phyloP scores from a whole-genome alignment of 1,139 yeast species.

The Taphrina confusa region DNA sequence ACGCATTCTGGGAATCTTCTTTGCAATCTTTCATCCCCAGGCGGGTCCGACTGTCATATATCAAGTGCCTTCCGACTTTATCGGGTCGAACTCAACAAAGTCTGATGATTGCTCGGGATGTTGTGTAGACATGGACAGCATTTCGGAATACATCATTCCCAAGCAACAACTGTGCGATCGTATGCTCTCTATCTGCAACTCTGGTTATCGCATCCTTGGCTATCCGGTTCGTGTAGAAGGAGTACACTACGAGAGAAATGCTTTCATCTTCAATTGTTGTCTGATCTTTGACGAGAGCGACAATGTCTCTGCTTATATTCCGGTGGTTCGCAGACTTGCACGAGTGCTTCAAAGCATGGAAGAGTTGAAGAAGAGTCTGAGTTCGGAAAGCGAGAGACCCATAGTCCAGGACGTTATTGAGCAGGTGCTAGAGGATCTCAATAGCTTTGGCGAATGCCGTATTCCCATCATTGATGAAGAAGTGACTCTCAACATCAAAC shows the following conservation, averaged over 20 bases:
- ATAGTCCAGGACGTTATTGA: conserved; percentile 70
- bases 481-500: conserved; percentile 85
- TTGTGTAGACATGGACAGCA: conserved; percentile 72
- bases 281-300: conserved; percentile 84
- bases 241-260: conserved; percentile 77
- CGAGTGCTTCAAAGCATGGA: conserved; percentile 87
- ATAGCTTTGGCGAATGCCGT: conserved; percentile 91
- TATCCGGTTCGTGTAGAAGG: conserved; percentile 83
- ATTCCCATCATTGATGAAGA: conserved; percentile 82
- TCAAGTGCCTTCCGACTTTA: conserved; percentile 78
- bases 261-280: conserved; percentile 88
- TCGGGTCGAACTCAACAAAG: conserved; percentile 47
- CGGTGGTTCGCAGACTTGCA: conserved; percentile 80
- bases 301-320: conserved; percentile 82
- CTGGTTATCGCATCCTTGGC: conserved; percentile 74
- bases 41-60: conserved; percentile 93
- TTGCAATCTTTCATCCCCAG: conserved; percentile 90
- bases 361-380: conserved; percentile 78
- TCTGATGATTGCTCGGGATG: conserved; percentile 51
- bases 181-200: conserved; percentile 70
- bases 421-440: conserved; percentile 88
- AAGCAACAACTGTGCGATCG: conserved; percentile 87
- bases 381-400: conserved; percentile 47
- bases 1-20: conserved; percentile 83
- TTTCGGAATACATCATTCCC: conserved; percentile 89